Base-by-base conservation (phyloP, 495 filamentous ascomycete species). In the Chaetomium cochliodes region DNA sequence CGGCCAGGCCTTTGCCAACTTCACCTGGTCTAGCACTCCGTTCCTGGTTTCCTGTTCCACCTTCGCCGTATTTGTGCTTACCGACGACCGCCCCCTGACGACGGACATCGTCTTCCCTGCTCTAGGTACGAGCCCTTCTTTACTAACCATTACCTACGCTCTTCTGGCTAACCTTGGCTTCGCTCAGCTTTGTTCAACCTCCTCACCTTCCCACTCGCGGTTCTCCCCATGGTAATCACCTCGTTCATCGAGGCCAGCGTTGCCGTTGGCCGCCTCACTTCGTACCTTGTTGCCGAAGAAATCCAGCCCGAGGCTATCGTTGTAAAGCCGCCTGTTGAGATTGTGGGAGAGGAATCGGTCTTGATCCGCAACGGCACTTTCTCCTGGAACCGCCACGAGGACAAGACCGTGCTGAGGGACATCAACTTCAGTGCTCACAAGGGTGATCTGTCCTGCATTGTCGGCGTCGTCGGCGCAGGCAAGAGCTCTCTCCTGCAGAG, bases 1-100 rank as follows among this genome's bases (percentile, higher is more conserved):
- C 53, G 88, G 92, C 2, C 92, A 96, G 75, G 90, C 93, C 8
- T 81, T 97, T 75, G 92, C 96, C 33, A 98, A 96, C 70, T 99
- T 99, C 65, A 97, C 96, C 26, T 99, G 96, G 96, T 91, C 91
- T n/a, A 94, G 91, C n/a, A 98, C 96, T 12, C 96, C 96, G 11
- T 99, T 99, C 80, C 84, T 99, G 39, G 96, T 99, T 16, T 98
- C 96, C 16, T 98, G 93, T 79, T 92, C 91, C 11, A 98, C 94
- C 12, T 99, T 99, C 72, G 87, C 91, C 16, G 91, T 98, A 20
- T 99, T 94, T 70, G 96, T 97, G 51, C 80, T 94, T 58, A 96
- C 90, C 0, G 85, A 84, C 47, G 82, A 92, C 67, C 79, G 80
- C 39, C 93, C 96, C 30, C 76, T 99, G 72, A 94, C 92, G 20